Percentiles rank a stretch among this genome's conserved stretches.
Conservation (phyloP, 2,329 filamentous ascomycete species). For the Scedosporium aurantiacum region DNA sequence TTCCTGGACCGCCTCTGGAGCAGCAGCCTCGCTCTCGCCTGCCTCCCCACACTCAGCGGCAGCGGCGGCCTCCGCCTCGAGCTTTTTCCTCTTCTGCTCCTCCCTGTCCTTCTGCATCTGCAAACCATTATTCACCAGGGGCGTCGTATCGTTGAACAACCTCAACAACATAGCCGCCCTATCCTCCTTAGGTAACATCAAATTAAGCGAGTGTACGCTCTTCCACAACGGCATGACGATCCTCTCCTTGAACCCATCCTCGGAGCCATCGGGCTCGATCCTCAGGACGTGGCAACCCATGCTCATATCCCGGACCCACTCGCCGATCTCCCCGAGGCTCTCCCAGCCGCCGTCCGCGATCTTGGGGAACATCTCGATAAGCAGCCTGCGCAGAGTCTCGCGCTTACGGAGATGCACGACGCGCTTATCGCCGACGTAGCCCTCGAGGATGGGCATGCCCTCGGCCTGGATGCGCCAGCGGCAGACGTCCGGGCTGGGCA, state of each 20-base stretch:
- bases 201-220: slow-evolving; percentile 79
- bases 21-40: slow-evolving; percentile 9
- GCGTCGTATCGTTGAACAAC: slow-evolving; percentile 80
- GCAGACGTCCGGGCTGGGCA: slow-evolving; percentile 75
- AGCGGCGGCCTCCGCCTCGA: slow-evolving; percentile 21
- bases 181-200: slow-evolving; percentile 98
- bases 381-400: slow-evolving; percentile 67
- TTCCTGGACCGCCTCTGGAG: slow-evolving; percentile 5
- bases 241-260: slow-evolving; percentile 53
- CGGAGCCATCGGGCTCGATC: slow-evolving; percentile 62
- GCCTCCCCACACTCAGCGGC: slow-evolving; percentile 12
- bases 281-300: slow-evolving; percentile 90
- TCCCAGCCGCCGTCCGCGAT: slow-evolving; percentile 64
- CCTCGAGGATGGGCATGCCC: slow-evolving; percentile 80
- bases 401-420: slow-evolving; percentile 65
- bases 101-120: slow-evolving; percentile 34
- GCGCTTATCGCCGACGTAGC: slow-evolving; percentile 72
- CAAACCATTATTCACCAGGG: slow-evolving; percentile 60
- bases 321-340: slow-evolving; percentile 76
- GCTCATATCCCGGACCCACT: slow-evolving; percentile 63
- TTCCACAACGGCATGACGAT: slow-evolving; percentile 93
- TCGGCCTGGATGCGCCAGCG: slow-evolving; percentile 94
- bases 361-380: slow-evolving; percentile 95
- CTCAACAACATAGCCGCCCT: slow-evolving; percentile 82
- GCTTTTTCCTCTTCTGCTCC: slow-evolving; percentile 23